Conservation (phyloP, 129 eudicot species). For the Saposhnikovia divaricata region DNA sequence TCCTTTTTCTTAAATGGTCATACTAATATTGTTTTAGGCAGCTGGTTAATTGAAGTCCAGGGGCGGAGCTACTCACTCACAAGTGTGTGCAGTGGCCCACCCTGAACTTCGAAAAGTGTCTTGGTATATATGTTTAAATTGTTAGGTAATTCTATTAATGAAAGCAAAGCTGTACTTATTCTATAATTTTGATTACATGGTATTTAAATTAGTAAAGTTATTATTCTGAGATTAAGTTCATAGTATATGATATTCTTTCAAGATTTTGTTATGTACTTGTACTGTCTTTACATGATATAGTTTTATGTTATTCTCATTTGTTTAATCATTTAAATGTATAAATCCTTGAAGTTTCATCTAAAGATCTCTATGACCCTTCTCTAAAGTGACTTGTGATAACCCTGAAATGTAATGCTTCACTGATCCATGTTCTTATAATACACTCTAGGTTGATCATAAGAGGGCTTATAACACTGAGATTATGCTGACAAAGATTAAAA, state of each 20-base stretch:
- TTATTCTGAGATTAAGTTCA: neutral
- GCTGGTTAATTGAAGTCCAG: neutral
- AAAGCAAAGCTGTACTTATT: neutral
- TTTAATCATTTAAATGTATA: neutral
- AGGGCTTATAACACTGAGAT: constrained; percentile 94
- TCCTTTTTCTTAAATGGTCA: neutral
- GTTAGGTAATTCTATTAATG: neutral
- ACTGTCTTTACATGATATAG: neutral
- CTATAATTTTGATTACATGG: neutral
- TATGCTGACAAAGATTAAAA: constrained; percentile 96
- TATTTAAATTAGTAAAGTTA: neutral
- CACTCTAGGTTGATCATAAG: constrained; percentile 66
- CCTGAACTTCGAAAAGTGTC: neutral
- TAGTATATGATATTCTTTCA: neutral
- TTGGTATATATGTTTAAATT: neutral
- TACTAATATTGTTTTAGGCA: neutral
- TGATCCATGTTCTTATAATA: constrained; percentile 9
- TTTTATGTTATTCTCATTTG: neutral
- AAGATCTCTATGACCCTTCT: neutral
- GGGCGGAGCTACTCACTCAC: neutral
- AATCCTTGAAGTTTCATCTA: neutral
- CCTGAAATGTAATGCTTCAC: neutral
- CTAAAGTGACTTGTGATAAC: neutral
- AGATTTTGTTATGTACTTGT: neutral
- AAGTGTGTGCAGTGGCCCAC: neutral